Evolutionary conservation across 352 stramenopile species (phyloP).

Genomic region (Globisporangium okanoganense): DNA sequence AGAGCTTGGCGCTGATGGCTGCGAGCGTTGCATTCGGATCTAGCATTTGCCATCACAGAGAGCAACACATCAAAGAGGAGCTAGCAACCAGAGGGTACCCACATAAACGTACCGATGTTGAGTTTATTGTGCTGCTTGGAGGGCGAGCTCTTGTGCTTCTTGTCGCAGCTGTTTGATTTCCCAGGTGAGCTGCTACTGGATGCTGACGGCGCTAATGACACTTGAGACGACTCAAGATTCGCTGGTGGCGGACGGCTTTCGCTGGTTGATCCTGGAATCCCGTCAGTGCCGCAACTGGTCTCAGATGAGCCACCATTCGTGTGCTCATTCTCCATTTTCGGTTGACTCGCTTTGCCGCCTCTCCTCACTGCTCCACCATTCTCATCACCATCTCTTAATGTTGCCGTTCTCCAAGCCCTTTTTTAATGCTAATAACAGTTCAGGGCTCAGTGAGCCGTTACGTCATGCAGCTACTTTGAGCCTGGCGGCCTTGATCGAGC

Average conservation of each 20-base stretch:
- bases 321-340: neutral
- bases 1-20: slow-evolving; percentile 58
- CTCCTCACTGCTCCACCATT: neutral
- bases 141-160: slow-evolving; percentile 12
- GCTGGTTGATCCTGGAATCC: neutral
- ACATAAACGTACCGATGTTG: slow-evolving; percentile 27
- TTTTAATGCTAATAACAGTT: neutral
- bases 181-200: neutral
- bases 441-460: neutral
- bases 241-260: neutral
- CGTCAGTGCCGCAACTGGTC: neutral
- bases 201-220: neutral
- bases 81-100: neutral
- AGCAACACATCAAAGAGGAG: too few species aligned
- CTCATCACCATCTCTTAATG: neutral
- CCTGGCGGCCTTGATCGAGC: neutral
- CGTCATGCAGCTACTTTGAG: neutral
- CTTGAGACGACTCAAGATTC: neutral
- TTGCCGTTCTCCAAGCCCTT: too few species aligned
- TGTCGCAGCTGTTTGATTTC: neutral
- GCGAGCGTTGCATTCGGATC: slow-evolving; percentile 41
- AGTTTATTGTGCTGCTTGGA: slow-evolving; percentile 34
- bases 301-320: neutral
- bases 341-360: neutral
- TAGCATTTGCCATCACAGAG: slow-evolving; percentile 8